These are phyloP conservation scores for Aspergillus incahuasiensis DNA, from an alignment of 495 filamentous ascomycete genomes.

Conservation along the genomic window DNA sequence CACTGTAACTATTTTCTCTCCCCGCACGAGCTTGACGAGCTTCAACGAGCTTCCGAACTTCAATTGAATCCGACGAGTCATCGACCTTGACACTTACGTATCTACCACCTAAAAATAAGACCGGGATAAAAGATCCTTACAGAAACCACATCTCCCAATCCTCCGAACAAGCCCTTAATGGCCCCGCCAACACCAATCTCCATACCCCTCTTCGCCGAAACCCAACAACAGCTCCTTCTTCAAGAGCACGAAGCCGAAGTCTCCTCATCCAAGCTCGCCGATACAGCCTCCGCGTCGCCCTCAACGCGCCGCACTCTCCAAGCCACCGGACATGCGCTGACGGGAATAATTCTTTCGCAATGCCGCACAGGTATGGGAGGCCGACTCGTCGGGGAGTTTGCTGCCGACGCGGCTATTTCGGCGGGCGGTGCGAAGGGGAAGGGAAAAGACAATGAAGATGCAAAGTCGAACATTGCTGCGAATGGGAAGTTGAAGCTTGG, in stretches of 20 bases:
- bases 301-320: constrained; percentile 70
- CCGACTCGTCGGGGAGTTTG: constrained; percentile 77
- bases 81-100: not conserved
- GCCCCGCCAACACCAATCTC: constrained; percentile 39
- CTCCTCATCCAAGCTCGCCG: constrained; percentile 48
- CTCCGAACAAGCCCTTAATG: not conserved
- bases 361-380: constrained; percentile 92
- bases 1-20: constrained; percentile 1
- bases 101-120: not conserved
- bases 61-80: not conserved
- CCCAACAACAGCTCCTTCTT: constrained; percentile 73
- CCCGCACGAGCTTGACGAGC: constrained; percentile 5
- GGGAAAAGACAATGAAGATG: constrained; percentile 26
- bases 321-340: constrained; percentile 81
- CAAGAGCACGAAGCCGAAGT: constrained; percentile 70
- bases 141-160: not conserved
- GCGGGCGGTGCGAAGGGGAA: constrained; percentile 13
- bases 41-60: not conserved
- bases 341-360: constrained; percentile 68
- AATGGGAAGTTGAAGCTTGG: constrained; percentile 45
- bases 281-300: constrained; percentile 66
- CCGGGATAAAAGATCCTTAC: not conserved
- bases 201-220: constrained; percentile 69
- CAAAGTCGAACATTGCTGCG: constrained; percentile 19
- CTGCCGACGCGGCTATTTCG: constrained; percentile 63